Conservation (phyloP, 345 rosid species). For the Moricandia moricandioides region DNA sequence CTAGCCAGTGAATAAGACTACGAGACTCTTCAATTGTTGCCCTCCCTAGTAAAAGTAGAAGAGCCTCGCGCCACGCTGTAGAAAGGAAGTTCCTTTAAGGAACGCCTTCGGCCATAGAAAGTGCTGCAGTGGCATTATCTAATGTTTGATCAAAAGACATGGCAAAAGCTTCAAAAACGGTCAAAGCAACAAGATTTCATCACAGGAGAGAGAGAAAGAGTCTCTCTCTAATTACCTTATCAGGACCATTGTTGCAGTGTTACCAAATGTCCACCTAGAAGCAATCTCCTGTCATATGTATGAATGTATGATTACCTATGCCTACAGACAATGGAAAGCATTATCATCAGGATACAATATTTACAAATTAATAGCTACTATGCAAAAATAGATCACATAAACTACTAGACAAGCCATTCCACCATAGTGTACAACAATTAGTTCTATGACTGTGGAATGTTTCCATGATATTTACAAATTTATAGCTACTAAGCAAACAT, state of each 20-base stretch:
- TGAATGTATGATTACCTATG: conserved; percentile 93
- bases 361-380: neutral
- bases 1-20: conserved; percentile 86
- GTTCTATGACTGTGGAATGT: no score
- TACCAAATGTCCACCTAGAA: conserved; percentile 84
- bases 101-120: conserved; percentile 90
- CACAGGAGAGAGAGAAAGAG: neutral
- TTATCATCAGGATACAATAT: neutral
- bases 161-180: conserved; percentile 27
- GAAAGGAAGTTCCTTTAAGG: no score
- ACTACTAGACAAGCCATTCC: no score
- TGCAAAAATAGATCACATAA: neutral
- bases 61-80: conserved; percentile 81
- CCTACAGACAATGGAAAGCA: conserved; percentile 44
- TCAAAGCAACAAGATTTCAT: conserved; percentile 20
- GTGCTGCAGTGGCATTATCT: conserved; percentile 63
- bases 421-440: no score
- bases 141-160: conserved; percentile 29
- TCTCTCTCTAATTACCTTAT: conserved; percentile 59
- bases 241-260: conserved; percentile 91
- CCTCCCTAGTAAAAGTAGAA: conserved; percentile 79
- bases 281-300: conserved; percentile 78
- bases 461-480: no score
- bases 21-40: conserved; percentile 95
- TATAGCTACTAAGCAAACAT: no score